Evolutionary conservation across 2,329 filamentous ascomycete genomes (phyloP), one percentile per base, ranked within the genome.

Genomic region (Trichophyton schoenleinii): DNA sequence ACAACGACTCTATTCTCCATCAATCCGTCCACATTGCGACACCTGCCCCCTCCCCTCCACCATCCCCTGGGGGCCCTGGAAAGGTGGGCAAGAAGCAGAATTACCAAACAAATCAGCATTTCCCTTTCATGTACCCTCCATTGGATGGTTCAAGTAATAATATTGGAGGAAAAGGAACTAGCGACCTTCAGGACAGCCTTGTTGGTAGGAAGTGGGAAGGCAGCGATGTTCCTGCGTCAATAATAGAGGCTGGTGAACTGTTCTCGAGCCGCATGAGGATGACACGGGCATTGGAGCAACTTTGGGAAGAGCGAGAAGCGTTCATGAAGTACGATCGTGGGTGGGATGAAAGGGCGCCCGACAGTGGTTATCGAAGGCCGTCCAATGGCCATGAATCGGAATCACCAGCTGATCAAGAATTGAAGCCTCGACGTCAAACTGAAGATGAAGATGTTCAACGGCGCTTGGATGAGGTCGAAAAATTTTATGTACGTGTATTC

Each of bases 11-110:
- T 0, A 97, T 99, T 68, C 81, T 99, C 28, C 86, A 97, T 71
- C 92, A 97, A 69, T 90, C 94, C 4, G 92, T 99, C 4, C 94
- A 99, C 72, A 99, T 99, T 67, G 94, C 94, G n/a, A 99, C 94
- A 0, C 94, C 94, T 0, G 92, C 91, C 0, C 94, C 94, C 1
- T 99, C 94, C 0, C 94, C 94, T 25, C 94, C 94, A 0, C 94
- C 94, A 0, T 96, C 92, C 0, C 94, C 94, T 8, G 87, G 87
- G 38, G 91, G 83, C 0, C 83, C 91, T 28, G 91, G 91, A 0
- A 99, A 97, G 73, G 89, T 88, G 59, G 91, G 88, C 0, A 99
- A 99, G 79, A 99, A 99, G 71, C 94, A 99, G 70, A 99, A 97
- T 67, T 99, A 99, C 69, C 94, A 99, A 73, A 99, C 94, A 0